Base-by-base conservation (phyloP, 306 rosid species). In the Vigna radiata region DNA sequence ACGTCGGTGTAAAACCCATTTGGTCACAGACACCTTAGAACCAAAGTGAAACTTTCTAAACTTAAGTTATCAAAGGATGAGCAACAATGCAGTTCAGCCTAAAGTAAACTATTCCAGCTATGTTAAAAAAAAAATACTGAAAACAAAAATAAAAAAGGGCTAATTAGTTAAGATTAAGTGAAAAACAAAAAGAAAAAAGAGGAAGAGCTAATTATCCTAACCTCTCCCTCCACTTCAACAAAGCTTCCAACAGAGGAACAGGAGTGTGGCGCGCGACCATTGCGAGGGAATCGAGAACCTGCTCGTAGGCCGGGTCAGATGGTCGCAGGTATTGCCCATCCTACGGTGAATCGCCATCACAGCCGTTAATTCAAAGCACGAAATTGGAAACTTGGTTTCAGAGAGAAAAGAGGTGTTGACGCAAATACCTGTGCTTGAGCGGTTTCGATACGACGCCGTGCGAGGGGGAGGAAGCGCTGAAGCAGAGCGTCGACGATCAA, bases 181-280 rank as follows among this genome's bases (percentile, higher is more conserved):
- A 52, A 4, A 9, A 76, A 43, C 8, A 50, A 76, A 33, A 65
- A 14, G 15, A 50, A 9, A 27, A 33, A 11, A 21, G 33, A 7
- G 19, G 56, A 77, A 19, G 23, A 37, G 36, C 9, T 37, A 63
- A 37, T 63, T 36, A 17, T 4, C 48, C 69, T 2, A 58, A 81
- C 99, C 96, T 84, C 73, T 96, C 99, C 85, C 99, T 88, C 99
- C 99, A 96, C 76, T 82, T 87, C 81, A 96, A 82, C 36, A 96
- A 89, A 53, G 99, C 97, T 91, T 96, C 99, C 60, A 96, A 80
- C 72, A 96, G 96, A 47, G 99, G 99, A n/a, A 92, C 93, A 17
- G 99, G 99, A 0, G 99, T 96, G 84, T 96, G 99, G 11, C 97
- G 89, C 2, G 99, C 96, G 85, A 96, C 90, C 99, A 96, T 96